These are phyloP conservation scores for Amborella trichopoda DNA, from an alignment of 164 flowering plant genomes.

Conservation along the genomic window DNA sequence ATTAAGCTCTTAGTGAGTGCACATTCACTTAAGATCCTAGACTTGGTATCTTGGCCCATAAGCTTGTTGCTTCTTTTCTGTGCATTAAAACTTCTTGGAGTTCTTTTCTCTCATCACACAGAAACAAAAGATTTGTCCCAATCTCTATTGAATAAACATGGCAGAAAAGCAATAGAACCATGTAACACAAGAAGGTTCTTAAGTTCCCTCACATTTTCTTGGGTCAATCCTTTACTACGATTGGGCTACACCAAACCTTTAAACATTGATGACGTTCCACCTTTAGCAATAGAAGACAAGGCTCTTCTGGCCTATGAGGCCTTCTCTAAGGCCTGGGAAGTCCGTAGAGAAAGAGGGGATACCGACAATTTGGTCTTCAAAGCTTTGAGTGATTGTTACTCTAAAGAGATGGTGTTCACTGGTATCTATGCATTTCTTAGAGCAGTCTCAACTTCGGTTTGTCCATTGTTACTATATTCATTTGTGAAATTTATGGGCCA, in stretches of 20 bases:
- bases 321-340: slow-evolving; percentile 36
- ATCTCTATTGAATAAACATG: slow-evolving; percentile 38
- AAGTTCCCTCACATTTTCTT: slow-evolving; percentile 57
- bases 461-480: slow-evolving; percentile 53
- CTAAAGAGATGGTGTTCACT: slow-evolving; percentile 33
- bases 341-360: slow-evolving; percentile 6
- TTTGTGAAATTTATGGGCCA: slow-evolving; percentile 41
- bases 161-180: slow-evolving; percentile 8
- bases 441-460: slow-evolving; percentile 27
- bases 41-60: slow-evolving; percentile 36
- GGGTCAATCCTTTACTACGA: slow-evolving; percentile 56
- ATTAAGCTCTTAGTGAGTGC: slow-evolving; percentile 16
- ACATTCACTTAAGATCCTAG: slow-evolving; percentile 16
- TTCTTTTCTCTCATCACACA: slow-evolving; percentile 3
- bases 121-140: slow-evolving; percentile 19
- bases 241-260: slow-evolving; percentile 53
- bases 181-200: slow-evolving; percentile 14
- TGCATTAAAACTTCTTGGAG: slow-evolving; percentile 20
- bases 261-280: slow-evolving; percentile 55
- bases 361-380: slow-evolving; percentile 20
- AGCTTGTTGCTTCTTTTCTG: slow-evolving; percentile 41
- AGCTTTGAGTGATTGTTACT: slow-evolving; percentile 41
- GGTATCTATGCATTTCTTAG: slow-evolving; percentile 46
- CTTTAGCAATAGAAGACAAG: slow-evolving; percentile 44
- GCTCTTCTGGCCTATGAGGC: slow-evolving; percentile 35